Evolutionary conservation across 495 filamentous ascomycete species (phyloP), one percentile per base, ranked within the genome.

Genomic region (Aspergillus mulundensis): DNA sequence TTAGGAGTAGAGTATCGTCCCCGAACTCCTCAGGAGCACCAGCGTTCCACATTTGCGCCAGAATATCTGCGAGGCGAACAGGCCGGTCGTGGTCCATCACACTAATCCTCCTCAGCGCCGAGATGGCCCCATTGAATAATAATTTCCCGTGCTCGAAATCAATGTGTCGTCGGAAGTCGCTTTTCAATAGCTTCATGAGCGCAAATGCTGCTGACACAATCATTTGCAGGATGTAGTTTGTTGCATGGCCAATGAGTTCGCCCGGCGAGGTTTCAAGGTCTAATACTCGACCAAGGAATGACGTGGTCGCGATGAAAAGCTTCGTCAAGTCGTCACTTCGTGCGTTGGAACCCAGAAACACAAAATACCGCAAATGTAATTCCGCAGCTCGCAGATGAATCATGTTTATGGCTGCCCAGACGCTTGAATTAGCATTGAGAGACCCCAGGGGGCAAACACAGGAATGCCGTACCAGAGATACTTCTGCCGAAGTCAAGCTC

Each of bases 151-250:
- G 78, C n/a, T 87, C 81, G 58, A 85, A 82, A 55, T 92, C 87
- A 58, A 78, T 75, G 38, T 68, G 84, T 73, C 68, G 78, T 68
- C 56, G 86, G 75, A 76, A 96, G 84, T 76, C 89, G 47, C 88
- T 92, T 64, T 90, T 88, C 60, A 95, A 75, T 21, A 97, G 77
- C 65, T 96, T 96, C 64, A 95, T 81, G 10, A 97, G 72, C 2
- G 89, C 85, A 61, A 95, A 95, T 3, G 88, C 90, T 0, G 87
- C 89, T 11, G 91, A 92, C 7, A 95, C 85, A 25, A 95, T 86
- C 88, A 97, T 96, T 66, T 95, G 91, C 54, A 93, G 84, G 53
- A 96, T 87, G 67, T 95, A 95, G 64, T 93, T 93, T 43, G 89
- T 90, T 19, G 86, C 82, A 68, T 88, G 90, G 18, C 78, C 77